These are phyloP conservation scores for Geotrichum klebahnii DNA, from an alignment of 1,139 yeast species.

Conservation along the genomic window DNA sequence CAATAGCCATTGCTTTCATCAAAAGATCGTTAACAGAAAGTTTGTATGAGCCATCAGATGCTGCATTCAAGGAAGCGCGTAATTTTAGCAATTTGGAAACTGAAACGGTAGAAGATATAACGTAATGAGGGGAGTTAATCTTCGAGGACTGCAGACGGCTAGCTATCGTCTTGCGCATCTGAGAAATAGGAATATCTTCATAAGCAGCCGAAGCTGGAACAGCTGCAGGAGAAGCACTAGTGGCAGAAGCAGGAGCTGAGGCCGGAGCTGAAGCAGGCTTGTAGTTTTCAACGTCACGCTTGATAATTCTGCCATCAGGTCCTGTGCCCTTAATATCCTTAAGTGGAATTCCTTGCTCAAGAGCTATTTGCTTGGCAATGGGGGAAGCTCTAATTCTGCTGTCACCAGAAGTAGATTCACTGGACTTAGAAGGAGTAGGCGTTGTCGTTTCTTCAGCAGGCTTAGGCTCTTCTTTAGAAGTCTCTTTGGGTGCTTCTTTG, in stretches of 20 bases:
- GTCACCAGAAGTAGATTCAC: conserved; percentile 35
- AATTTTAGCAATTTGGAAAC: conserved; percentile 88
- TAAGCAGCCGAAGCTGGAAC: conserved; percentile 55
- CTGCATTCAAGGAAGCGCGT: conserved; percentile 81
- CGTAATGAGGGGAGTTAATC: conserved; percentile 83
- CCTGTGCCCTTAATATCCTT: conserved; percentile 87
- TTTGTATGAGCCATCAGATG: conserved; percentile 83
- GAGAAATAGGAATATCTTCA: conserved; percentile 80
- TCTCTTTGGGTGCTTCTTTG: conserved; percentile 25
- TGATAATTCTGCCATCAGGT: conserved; percentile 89
- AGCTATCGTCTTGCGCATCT: conserved; percentile 94
- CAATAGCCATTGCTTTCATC: conserved; percentile 89
- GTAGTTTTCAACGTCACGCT: conserved; percentile 79
- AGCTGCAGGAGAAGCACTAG: too few relatives aligned
- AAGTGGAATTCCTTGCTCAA: conserved; percentile 85
- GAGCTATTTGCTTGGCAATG: conserved; percentile 86
- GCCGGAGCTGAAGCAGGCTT: conserved; percentile 43
- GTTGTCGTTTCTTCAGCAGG: conserved; percentile 26
- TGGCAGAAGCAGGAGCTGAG: conserved; percentile 45
- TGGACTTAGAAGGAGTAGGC: conserved; percentile 33
- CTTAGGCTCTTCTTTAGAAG: too few relatives aligned
- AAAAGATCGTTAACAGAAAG: conserved; percentile 91
- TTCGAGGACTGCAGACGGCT: conserved; percentile 82
- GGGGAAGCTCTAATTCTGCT: conserved; percentile 92
- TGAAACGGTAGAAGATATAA: conserved; percentile 79